Base-by-base conservation (phyloP, 2,329 filamentous ascomycete genomes). In the Fusarium austroafricanum region DNA sequence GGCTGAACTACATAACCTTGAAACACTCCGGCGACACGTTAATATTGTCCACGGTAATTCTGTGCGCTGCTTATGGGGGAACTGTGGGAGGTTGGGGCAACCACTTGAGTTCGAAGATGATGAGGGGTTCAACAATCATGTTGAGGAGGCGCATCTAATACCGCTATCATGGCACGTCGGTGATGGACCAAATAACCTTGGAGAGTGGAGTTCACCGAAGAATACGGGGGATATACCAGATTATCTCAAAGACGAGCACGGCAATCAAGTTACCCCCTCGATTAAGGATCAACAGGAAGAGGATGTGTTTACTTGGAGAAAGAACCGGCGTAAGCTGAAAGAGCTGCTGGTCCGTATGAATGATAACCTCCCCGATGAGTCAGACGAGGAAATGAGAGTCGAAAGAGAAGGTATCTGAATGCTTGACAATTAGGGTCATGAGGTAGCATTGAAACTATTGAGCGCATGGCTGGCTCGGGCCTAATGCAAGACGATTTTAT, bases 1-100 rank as follows among this genome's bases (percentile, higher is more conserved):
- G 29, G 88, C 88, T 5, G 85, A 89, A 75, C 78, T 90, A 44
- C 87, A 89, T 50, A 90, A 90, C 70, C 75, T 89, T 57, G 84
- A 85, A 14, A 90, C 87, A 11, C 75, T 90, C 39, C 80, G 84
- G 23, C 79, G 78, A 55, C 88, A 90, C 66, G 76, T 90, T 15
- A 72, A 76, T 18, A 69, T 81, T 15, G 80, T 89, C 4, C 88
- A 90, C 72, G 79, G 68, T 2, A 42, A 63, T n/a, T 56, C 54
- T 15, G 23, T 40, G 4, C n/a, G 45, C 12, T 81, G 78, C 42
- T 57, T 59, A 0, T 81, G 79, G 79, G 75, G 72, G 10, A 72
- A 72, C 10, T 81, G 79, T 57, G 69, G 54, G 1, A 40, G 39
- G 23, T 29, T 45, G 17, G 54, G 67, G 26, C 70, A 61, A 14